Percentiles rank a stretch among this genome's conserved stretches.
These are phyloP conservation scores for Vaccinium macrocarpon DNA, from an alignment of 148 eudicot genomes.

Conservation along the genomic window DNA sequence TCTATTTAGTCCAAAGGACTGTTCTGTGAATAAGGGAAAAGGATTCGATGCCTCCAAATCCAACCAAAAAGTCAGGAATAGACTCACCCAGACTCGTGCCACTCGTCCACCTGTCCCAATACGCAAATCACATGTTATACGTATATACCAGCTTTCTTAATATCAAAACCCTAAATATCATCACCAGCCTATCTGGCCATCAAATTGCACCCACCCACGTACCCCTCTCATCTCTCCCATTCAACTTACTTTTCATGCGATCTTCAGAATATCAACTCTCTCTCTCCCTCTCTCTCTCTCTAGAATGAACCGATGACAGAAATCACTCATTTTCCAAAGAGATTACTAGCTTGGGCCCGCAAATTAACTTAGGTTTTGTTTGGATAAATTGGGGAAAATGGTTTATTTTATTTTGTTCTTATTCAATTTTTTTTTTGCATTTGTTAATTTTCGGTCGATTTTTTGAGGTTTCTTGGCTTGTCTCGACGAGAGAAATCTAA, in stretches of 20 bases:
- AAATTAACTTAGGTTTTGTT: no score
- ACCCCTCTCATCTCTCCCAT: neutral
- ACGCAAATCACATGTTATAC: neutral
- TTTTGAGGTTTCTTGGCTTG: no score
- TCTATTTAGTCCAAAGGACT: no score
- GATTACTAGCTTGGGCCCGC: neutral
- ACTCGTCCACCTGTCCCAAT: slow-evolving; percentile 5
- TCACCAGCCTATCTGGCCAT: neutral
- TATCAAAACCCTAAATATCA: neutral
- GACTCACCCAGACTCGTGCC: neutral
- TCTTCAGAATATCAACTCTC: neutral
- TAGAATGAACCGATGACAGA: neutral
- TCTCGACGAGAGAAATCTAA: no score
- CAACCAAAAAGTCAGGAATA: neutral
- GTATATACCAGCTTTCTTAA: neutral
- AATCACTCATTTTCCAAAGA: neutral
- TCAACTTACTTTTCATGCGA: neutral
- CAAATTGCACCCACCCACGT: slow-evolving; percentile 1
- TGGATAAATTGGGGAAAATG: no score
- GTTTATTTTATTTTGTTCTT: no score
- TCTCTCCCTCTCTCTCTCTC: neutral
- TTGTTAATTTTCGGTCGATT: no score
- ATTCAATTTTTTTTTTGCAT: no score
- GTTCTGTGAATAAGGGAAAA: neutral
- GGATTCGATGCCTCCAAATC: neutral